Evolutionary conservation across 2,329 filamentous ascomycete genomes (phyloP).

Genomic region (Penicillium sp.): DNA sequence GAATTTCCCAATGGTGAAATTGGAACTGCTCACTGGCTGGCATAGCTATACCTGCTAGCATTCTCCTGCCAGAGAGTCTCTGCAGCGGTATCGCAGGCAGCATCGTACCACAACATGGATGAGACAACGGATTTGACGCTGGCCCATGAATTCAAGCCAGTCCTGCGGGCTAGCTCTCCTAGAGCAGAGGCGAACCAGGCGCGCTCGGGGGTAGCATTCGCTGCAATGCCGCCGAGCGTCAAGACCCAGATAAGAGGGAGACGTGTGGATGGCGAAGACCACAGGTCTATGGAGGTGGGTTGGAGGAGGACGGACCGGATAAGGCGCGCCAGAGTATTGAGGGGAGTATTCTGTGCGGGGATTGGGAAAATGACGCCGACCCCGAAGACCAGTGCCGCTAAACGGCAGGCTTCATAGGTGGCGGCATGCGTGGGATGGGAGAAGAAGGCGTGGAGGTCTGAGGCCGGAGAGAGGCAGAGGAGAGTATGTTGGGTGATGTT

Average conservation of each 20-base stretch:
- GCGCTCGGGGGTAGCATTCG: conserved; percentile 29
- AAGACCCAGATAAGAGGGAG: conserved; percentile 37
- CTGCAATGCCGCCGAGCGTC: conserved; percentile 39
- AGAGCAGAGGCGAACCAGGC: conserved; percentile 34
- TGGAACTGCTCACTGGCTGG: not conserved
- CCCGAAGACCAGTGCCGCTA: conserved; percentile 37
- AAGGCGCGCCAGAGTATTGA: conserved; percentile 28
- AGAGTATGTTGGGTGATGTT: conserved; percentile 40
- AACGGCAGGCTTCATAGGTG: conserved; percentile 37
- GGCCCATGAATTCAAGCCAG: conserved; percentile 25
- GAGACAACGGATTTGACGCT: conserved; percentile 25
- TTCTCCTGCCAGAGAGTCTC: conserved; percentile 29
- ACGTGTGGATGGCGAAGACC: conserved; percentile 26
- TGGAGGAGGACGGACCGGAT: conserved; percentile 27
- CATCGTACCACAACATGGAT: conserved; percentile 36
- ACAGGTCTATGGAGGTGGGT: conserved; percentile 21
- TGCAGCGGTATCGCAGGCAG: conserved; percentile 34
- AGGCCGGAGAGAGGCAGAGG: conserved; percentile 29
- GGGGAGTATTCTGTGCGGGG: conserved; percentile 37
- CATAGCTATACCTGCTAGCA: not conserved
- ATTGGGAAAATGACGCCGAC: conserved; percentile 42
- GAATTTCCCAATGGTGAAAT: not conserved
- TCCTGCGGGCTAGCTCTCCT: conserved; percentile 17
- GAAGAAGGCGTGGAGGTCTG: conserved; percentile 18
- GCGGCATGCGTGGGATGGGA: conserved; percentile 20